phyloP scores from a whole-genome alignment of 805 yeast species.

The Saccharomycopsis vini region DNA sequence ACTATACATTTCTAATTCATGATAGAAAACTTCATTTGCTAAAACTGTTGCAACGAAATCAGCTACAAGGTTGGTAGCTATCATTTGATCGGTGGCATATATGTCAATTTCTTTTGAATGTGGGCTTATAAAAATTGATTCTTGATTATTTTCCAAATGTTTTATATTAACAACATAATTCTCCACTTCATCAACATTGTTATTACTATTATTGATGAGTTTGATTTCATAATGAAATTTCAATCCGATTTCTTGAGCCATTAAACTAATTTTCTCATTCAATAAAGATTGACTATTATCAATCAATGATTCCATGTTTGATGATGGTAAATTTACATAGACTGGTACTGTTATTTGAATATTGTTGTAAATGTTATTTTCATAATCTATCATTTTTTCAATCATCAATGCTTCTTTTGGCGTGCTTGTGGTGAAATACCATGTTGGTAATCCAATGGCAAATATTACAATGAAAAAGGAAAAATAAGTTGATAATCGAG shows the following conservation, averaged over 20 bases:
- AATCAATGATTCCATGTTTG: slow-evolving; percentile 26
- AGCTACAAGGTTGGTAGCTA: slow-evolving; percentile 40
- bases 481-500: slow-evolving; percentile 21
- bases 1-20: slow-evolving; percentile 24
- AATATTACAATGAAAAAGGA: slow-evolving; percentile 25
- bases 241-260: slow-evolving; percentile 22
- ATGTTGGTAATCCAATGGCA: slow-evolving; percentile 48
- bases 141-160: slow-evolving; percentile 24
- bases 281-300: slow-evolving; percentile 30
- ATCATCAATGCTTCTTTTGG: slow-evolving; percentile 54
- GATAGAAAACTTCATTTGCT: slow-evolving; percentile 25
- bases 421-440: slow-evolving; percentile 51
- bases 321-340: slow-evolving; percentile 31
- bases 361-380: slow-evolving; percentile 23
- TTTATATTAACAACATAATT: slow-evolving; percentile 34
- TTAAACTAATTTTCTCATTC: slow-evolving; percentile 26
- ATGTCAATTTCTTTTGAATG: slow-evolving; percentile 26
- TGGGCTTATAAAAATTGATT: slow-evolving; percentile 28
- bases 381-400: slow-evolving; percentile 30
- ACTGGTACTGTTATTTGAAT: slow-evolving; percentile 35
- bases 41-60: slow-evolving; percentile 33
- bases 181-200: slow-evolving; percentile 21
- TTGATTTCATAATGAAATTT: slow-evolving; percentile 27
- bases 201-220: slow-evolving; percentile 19
- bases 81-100: slow-evolving; percentile 29